These are phyloP conservation scores for Globisporangium camurandrum DNA, from an alignment of 352 stramenopile genomes.

Conservation along the genomic window DNA sequence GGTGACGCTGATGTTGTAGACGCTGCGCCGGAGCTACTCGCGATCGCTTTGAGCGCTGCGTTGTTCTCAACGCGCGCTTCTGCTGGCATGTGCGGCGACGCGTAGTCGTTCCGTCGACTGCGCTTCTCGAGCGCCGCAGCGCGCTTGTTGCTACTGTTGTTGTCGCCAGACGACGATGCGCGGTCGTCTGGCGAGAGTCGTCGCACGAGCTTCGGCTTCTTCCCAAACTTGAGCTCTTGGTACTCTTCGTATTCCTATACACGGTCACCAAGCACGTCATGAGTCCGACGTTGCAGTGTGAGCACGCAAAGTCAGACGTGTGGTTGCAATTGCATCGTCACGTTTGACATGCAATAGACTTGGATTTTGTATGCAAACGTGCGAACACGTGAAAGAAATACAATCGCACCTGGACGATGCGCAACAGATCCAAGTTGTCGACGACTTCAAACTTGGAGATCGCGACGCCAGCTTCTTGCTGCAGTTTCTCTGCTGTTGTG, in stretches of 20 bases:
- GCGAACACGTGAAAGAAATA: background rate
- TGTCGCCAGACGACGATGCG: background rate
- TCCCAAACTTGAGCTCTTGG: slow-evolving; percentile 89
- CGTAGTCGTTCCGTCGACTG: slow-evolving; percentile 66
- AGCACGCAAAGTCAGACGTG: background rate
- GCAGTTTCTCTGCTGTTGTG: slow-evolving; percentile 76
- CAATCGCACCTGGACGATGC: slow-evolving; percentile 59
- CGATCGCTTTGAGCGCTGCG: slow-evolving; percentile 48
- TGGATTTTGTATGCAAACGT: too few species aligned
- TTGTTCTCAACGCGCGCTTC: slow-evolving; percentile 81
- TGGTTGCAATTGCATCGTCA: background rate
- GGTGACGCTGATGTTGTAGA: slow-evolving; percentile 4
- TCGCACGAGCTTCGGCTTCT: slow-evolving; percentile 79
- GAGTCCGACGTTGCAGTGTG: slow-evolving; percentile 2
- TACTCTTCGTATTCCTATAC: slow-evolving; percentile 89
- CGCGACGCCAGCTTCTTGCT: slow-evolving; percentile 77
- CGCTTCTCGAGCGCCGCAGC: slow-evolving; percentile 41
- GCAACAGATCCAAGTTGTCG: slow-evolving; percentile 89
- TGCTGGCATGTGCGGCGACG: slow-evolving; percentile 62
- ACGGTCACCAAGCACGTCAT: background rate
- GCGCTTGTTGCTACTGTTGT: slow-evolving; percentile 30
- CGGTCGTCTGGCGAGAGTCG: slow-evolving; percentile 51
- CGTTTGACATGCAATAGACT: background rate
- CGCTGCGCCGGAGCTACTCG: slow-evolving; percentile 16
- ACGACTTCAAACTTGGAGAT: slow-evolving; percentile 88